Evolutionary conservation across 2,329 filamentous ascomycete genomes (phyloP).

Genomic region (Eutypa lata): DNA sequence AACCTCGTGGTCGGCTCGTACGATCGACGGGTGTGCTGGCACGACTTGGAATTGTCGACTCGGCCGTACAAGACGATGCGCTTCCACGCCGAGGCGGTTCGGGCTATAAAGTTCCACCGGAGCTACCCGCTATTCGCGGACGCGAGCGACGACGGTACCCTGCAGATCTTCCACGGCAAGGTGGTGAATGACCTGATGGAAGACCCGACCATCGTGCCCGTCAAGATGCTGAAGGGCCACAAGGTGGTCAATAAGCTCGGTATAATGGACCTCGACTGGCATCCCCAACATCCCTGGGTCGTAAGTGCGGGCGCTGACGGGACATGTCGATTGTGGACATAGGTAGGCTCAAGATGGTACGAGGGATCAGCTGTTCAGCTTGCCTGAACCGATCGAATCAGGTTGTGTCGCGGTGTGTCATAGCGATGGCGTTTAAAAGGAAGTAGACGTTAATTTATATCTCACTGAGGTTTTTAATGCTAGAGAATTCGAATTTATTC

Average conservation of each 20-base stretch:
- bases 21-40: conserved; percentile 91
- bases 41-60: conserved; percentile 87
- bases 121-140: conserved; percentile 84
- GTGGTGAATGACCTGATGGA: conserved; percentile 94
- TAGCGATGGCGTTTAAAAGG: conserved; percentile 1
- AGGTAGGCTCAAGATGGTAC: conserved; percentile 13
- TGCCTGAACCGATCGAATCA: conserved; percentile 5
- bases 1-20: conserved; percentile 94
- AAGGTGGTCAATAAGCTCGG: conserved; percentile 82
- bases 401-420: conserved; percentile 4
- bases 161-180: conserved; percentile 96
- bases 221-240: conserved; percentile 92
- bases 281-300: conserved; percentile 89
- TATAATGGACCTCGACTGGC: conserved; percentile 94
- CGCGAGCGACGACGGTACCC: conserved; percentile 86
- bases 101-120: conserved; percentile 83
- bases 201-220: conserved; percentile 91
- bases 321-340: conserved; percentile 86
- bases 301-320: conserved; percentile 93
- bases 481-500: no score
- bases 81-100: conserved; percentile 90
- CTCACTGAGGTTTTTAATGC: no score
- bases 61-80: conserved; percentile 95
- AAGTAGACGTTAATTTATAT: background rate
- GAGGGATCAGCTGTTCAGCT: background rate